Conservation (phyloP, 2,329 filamentous ascomycete genomes). For the Ophiocordyceps camponoti-rufipedis region DNA sequence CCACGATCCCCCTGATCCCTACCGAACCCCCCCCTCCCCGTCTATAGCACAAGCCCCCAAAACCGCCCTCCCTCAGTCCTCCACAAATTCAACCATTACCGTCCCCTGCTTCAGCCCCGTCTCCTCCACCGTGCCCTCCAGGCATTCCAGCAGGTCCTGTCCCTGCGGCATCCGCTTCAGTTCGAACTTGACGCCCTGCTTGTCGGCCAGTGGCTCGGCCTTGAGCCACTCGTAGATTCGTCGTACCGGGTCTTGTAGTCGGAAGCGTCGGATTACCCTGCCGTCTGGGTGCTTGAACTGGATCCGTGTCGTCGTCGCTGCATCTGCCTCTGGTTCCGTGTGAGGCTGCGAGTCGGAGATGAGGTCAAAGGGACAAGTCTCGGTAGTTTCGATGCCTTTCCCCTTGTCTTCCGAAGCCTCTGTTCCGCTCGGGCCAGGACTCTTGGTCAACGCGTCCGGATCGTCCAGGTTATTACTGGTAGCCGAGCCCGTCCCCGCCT, state of each 20-base stretch:
- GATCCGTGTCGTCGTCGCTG: constrained; percentile 63
- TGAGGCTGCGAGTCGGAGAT: constrained; percentile 63
- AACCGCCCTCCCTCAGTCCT: background rate
- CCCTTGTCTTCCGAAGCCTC: constrained; percentile 29
- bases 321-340: constrained; percentile 54
- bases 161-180: constrained; percentile 64
- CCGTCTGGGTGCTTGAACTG: constrained; percentile 80
- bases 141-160: constrained; percentile 59
- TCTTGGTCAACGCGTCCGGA: constrained; percentile 74
- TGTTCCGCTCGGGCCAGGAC: constrained; percentile 13
- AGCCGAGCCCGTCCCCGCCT: constrained; percentile 16
- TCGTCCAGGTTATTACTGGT: constrained; percentile 44
- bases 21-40: too few species aligned
- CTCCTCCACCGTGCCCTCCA: constrained; percentile 60
- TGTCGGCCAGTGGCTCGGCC: constrained; percentile 65
- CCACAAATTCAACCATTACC: constrained; percentile 73
- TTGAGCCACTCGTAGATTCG: constrained; percentile 96
- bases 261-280: constrained; percentile 75
- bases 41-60: too few species aligned
- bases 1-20: too few species aligned
- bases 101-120: constrained; percentile 82
- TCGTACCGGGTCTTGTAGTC: constrained; percentile 54
- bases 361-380: constrained; percentile 35
- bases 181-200: constrained; percentile 65
- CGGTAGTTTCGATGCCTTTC: constrained; percentile 30